phyloP scores from a whole-genome alignment of 75 land plant genomes.

The Sequoia sempervirens region DNA sequence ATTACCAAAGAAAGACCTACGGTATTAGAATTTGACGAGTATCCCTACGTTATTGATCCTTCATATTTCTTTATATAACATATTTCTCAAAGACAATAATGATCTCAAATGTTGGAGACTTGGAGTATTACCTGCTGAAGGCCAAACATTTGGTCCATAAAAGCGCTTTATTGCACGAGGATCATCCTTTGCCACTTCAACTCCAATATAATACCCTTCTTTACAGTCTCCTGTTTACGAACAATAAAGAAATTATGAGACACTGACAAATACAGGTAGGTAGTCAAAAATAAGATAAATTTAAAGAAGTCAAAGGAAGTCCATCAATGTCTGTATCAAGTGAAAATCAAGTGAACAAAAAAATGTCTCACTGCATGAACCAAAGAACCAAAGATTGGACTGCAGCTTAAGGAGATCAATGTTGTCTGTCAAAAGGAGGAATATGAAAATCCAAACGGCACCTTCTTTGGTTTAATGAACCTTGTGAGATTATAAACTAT shows the following conservation, averaged over 20 bases:
- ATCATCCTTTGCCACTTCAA: slow-evolving; percentile 76
- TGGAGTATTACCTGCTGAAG: slow-evolving; percentile 55
- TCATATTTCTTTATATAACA: background rate
- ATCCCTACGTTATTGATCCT: background rate
- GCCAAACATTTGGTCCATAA: slow-evolving; percentile 91
- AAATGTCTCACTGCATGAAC: background rate
- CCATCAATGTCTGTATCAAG: background rate
- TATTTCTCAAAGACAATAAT: background rate
- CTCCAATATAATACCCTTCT: slow-evolving; percentile 98
- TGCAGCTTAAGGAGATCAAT: background rate
- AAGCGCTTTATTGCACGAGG: slow-evolving; percentile 63
- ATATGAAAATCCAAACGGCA: background rate
- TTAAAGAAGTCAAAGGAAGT: background rate
- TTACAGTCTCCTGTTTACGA: slow-evolving; percentile 74
- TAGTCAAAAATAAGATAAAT: background rate
- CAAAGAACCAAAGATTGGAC: background rate
- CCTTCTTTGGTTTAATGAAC: background rate
- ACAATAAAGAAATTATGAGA: background rate
- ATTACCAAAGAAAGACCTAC: background rate
- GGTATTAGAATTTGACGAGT: background rate
- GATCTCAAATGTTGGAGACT: background rate
- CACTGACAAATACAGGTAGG: background rate
- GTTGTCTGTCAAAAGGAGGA: background rate
- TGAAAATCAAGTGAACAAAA: background rate
- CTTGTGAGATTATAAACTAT: background rate